Conservation (phyloP, 805 yeast genomes). For the Ogataea neopini region DNA sequence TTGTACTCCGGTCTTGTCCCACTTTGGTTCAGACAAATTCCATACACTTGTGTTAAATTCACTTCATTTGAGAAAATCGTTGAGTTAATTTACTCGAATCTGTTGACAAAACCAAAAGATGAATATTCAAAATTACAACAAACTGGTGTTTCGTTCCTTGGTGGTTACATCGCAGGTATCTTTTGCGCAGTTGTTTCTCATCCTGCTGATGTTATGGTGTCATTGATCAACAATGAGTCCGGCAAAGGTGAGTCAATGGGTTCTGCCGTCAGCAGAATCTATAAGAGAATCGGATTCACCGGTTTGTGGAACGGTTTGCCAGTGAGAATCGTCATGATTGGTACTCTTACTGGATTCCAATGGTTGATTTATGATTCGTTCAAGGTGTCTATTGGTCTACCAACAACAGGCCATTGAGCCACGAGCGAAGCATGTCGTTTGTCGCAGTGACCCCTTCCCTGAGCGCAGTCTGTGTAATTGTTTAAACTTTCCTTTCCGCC, state of each 20-base stretch:
- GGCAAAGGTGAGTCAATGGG: conserved; percentile 64
- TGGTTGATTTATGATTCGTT: conserved; percentile 97
- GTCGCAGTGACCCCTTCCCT: too few relatives aligned
- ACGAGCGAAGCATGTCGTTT: too few relatives aligned
- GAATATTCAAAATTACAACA: conserved; percentile 75
- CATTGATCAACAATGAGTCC: conserved; percentile 80
- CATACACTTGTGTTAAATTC: conserved; percentile 98
- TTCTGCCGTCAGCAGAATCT: conserved; percentile 71
- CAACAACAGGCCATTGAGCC: conserved; percentile 79
- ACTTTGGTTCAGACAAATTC: conserved; percentile 94
- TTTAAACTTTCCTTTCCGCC: background rate
- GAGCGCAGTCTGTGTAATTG: too few relatives aligned
- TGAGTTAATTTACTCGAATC: conserved; percentile 65
- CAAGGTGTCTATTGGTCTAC: conserved; percentile 91
- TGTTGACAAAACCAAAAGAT: conserved; percentile 68
- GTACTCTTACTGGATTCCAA: conserved; percentile 95
- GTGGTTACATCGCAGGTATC: conserved; percentile 97
- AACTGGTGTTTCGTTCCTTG: conserved; percentile 91
- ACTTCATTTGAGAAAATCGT: conserved; percentile 93
- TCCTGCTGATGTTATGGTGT: conserved; percentile 99
- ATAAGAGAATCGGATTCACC: conserved; percentile 76
- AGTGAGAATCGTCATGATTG: conserved; percentile 94
- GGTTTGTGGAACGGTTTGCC: conserved; percentile 96
- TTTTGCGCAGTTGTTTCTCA: conserved; percentile 95
- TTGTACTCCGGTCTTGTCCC: conserved; percentile 90